Conservation (phyloP, 2,329 filamentous ascomycete genomes). For the Penicillium sp. region DNA sequence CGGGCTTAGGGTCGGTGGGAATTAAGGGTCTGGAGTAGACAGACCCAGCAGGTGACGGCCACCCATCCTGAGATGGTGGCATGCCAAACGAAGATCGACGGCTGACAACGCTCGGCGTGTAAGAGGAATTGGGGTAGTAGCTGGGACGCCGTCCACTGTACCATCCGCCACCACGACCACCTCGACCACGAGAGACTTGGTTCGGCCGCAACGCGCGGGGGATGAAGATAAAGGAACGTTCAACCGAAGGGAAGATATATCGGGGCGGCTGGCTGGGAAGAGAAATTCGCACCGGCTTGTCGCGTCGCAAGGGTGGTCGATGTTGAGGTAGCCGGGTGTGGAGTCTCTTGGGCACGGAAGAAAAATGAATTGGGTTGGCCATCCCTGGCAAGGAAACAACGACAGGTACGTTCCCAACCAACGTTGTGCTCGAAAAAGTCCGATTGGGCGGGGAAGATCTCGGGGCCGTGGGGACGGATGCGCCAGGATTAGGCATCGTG, state of each 20-base stretch:
- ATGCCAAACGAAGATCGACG: constrained; percentile 76
- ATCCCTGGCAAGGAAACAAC: constrained; percentile 77
- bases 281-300: constrained; percentile 94
- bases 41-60: constrained; percentile 78
- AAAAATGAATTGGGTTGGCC: constrained; percentile 66
- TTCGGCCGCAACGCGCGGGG: constrained; percentile 90
- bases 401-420: constrained; percentile 80
- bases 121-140: constrained; percentile 72
- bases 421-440: constrained; percentile 76
- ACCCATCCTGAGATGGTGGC: constrained; percentile 65
- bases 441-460: constrained; percentile 67
- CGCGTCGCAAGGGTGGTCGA: constrained; percentile 84
- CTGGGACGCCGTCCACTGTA: constrained; percentile 69
- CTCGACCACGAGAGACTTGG: constrained; percentile 68
- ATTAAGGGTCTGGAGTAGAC: constrained; percentile 66
- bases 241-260: constrained; percentile 86
- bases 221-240: constrained; percentile 97
- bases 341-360: constrained; percentile 77
- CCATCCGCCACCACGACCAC: constrained; percentile 67
- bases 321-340: constrained; percentile 95
- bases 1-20: constrained; percentile 64
- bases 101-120: constrained; percentile 83
- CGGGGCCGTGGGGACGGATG: constrained; percentile 44
- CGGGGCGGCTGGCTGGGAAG: constrained; percentile 74
- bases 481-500: constrained; percentile 32